Conservation (phyloP, 2,329 filamentous ascomycete genomes). For the Verticillium nonalfalfae region DNA sequence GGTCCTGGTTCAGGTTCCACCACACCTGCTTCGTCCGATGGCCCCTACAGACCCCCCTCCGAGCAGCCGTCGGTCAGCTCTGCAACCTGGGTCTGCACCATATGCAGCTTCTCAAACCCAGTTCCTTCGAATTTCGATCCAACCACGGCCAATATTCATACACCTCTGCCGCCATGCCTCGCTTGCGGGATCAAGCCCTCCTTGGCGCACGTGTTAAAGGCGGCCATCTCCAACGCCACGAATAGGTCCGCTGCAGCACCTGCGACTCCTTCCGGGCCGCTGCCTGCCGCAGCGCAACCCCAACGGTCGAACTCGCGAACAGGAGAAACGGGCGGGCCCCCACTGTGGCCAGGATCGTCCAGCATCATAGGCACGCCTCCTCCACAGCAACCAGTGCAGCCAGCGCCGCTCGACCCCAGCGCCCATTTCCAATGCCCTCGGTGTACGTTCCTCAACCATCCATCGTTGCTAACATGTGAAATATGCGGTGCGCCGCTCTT, state of each 20-base stretch:
- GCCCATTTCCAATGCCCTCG: conserved; percentile 62
- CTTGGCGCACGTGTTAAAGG: conserved; percentile 76
- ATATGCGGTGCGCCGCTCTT: conserved; percentile 78
- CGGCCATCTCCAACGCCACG: conserved; percentile 70
- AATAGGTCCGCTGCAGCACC: conserved; percentile 34
- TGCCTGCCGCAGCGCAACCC: conserved; percentile 6
- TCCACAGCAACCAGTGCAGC: neutral
- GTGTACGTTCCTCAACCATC: conserved; percentile 92
- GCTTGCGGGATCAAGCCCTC: conserved; percentile 92
- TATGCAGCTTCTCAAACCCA: conserved; percentile 91
- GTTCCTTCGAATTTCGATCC: conserved; percentile 93
- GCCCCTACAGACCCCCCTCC: conserved; percentile 32
- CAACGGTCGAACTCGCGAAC: neutral
- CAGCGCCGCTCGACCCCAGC: conserved; percentile 13
- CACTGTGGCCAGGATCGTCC: conserved; percentile 9
- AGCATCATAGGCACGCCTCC: conserved; percentile 5
- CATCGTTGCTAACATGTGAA: conserved; percentile 78
- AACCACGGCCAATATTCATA: conserved; percentile 69
- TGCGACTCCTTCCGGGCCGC: conserved; percentile 15
- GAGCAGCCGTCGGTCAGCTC: conserved; percentile 44
- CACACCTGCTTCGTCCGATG: conserved; percentile 19
- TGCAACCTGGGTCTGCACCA: conserved; percentile 92
- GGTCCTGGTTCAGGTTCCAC: conserved; percentile 34
- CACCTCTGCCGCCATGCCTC: conserved; percentile 77
- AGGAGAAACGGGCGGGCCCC: conserved; percentile 3